Conservation (phyloP, 2,329 filamentous ascomycete genomes). For the Neofusicoccum laricinum region DNA sequence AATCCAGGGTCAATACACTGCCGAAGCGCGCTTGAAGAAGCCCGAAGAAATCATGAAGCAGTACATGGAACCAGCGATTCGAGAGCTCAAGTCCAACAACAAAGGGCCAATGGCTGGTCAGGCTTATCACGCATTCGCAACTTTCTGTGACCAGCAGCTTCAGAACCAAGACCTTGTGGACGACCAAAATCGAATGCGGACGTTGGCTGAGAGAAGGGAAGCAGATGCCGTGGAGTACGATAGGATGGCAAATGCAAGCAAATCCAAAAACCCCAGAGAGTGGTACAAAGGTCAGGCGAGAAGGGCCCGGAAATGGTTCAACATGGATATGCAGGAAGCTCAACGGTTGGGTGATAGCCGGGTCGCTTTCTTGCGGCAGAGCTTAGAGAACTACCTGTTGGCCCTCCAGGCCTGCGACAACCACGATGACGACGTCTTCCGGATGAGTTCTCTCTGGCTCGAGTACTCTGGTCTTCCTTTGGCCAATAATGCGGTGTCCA, state of each 20-base stretch:
- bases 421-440: slow-evolving; percentile 83
- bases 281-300: slow-evolving; percentile 57
- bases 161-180: slow-evolving; percentile 81
- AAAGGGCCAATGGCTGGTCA: slow-evolving; percentile 74
- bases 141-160: slow-evolving; percentile 91
- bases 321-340: slow-evolving; percentile 86
- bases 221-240: slow-evolving; percentile 76
- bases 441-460: slow-evolving; percentile 92
- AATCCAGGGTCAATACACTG: slow-evolving; percentile 72
- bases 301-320: slow-evolving; percentile 82
- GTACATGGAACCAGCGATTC: slow-evolving; percentile 81
- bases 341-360: slow-evolving; percentile 73
- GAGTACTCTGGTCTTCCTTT: slow-evolving; percentile 74
- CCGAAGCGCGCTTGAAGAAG: slow-evolving; percentile 84
- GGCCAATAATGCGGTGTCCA: slow-evolving; percentile 74
- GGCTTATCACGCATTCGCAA: slow-evolving; percentile 92
- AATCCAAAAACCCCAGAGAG: slow-evolving; percentile 47
- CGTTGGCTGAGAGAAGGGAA: slow-evolving; percentile 74
- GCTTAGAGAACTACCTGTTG: slow-evolving; percentile 88
- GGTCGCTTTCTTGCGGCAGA: slow-evolving; percentile 79
- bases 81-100: slow-evolving; percentile 68
- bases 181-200: slow-evolving; percentile 77
- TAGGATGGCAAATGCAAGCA: slow-evolving; percentile 52
- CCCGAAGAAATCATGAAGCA: slow-evolving; percentile 84
- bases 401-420: slow-evolving; percentile 81